Percentiles rank a stretch among this genome's conserved stretches.
Conservation (phyloP, 192 early-diverging fungal species). For the Obelidium mucronatum region DNA sequence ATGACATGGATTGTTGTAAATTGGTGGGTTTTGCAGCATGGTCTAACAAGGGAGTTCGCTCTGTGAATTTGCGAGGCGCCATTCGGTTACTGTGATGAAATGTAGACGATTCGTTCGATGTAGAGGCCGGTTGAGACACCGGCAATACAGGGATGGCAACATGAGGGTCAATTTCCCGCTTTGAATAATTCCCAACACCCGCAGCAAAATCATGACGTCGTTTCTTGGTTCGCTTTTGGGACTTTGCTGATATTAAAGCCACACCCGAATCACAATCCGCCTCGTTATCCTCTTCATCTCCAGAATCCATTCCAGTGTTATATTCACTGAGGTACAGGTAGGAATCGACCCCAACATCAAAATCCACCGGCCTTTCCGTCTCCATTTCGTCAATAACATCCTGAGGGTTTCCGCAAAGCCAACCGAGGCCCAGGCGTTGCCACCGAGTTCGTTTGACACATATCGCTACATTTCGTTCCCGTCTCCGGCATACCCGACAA, state of each 20-base stretch:
- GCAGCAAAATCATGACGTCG: not conserved
- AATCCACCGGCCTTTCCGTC: not conserved
- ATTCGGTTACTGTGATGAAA: not conserved
- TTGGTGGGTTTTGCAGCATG: not conserved
- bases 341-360: not conserved
- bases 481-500: slow-evolving; percentile 68
- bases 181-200: too few relatives aligned
- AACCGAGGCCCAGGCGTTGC: not conserved
- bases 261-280: not conserved
- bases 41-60: not conserved
- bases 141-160: too few relatives aligned
- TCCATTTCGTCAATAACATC: not conserved
- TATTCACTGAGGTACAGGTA: not conserved
- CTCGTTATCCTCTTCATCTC: not conserved
- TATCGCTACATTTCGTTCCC: not conserved
- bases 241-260: not conserved
- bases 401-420: slow-evolving; percentile 1
- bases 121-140: not conserved
- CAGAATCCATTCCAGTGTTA: not conserved
- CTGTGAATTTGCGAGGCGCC: not conserved
- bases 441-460: not conserved
- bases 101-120: not conserved
- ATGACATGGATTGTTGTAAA: not conserved
- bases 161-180: too few relatives aligned
- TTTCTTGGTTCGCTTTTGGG: not conserved